Percentiles rank a stretch among this genome's conserved stretches.
Conservation (phyloP, 768 basidiomycete genomes). For the Kwoniella mangroviensis region DNA sequence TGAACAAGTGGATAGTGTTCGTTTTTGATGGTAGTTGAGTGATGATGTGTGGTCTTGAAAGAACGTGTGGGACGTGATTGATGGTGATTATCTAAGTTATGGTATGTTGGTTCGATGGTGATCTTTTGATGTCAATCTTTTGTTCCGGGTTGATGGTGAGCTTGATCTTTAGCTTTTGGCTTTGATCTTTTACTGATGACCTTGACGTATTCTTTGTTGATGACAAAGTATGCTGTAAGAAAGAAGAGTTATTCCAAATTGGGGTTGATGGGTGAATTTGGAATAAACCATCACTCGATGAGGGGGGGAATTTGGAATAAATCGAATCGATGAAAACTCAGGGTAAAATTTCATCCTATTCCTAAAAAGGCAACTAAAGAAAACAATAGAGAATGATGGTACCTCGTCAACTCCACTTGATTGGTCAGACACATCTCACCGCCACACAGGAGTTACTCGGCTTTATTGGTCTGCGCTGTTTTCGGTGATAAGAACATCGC, state of each 20-base stretch:
- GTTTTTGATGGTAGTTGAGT: not conserved
- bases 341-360: not conserved
- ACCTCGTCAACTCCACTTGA: slow-evolving; percentile 1
- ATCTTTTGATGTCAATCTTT: not conserved
- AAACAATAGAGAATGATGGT: not conserved
- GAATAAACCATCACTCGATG: slow-evolving; percentile 15
- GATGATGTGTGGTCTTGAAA: not conserved
- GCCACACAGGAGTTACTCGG: not conserved
- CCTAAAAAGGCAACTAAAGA: not conserved
- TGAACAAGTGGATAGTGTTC: not conserved
- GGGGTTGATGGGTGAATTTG: slow-evolving; percentile 16
- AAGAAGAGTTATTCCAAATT: slow-evolving; percentile 12
- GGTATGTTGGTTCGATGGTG: not conserved
- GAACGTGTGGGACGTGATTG: slow-evolving; percentile 9
- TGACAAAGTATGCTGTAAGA: not conserved
- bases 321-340: not conserved
- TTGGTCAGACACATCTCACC: not conserved
- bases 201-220: slow-evolving; percentile 5
- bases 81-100: slow-evolving; percentile 2
- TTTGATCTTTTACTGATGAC: not conserved
- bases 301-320: slow-evolving; percentile 13
- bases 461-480: not conserved
- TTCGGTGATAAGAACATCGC: slow-evolving; percentile 8
- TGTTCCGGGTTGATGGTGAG: not conserved
- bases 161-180: slow-evolving; percentile 1